A percentile compares a stretch with the other conserved stretches of the same genome.
phyloP scores from a whole-genome alignment of 164 flowering plant species.

The Aristolochia contorta region DNA sequence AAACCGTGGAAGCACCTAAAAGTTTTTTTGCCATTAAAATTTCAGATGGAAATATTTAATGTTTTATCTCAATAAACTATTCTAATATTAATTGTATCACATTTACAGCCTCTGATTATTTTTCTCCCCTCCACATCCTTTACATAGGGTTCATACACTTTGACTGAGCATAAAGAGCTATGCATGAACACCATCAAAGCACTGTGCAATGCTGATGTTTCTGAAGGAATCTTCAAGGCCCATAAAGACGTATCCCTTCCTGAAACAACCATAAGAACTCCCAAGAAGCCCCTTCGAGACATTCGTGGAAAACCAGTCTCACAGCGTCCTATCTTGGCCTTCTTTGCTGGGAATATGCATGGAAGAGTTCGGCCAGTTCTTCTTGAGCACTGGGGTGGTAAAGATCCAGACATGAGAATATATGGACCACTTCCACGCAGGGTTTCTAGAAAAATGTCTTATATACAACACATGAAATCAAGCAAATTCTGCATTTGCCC shows the following conservation, averaged over 20 bases:
- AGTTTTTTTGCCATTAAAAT: too few relatives aligned
- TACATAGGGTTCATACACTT: constrained; percentile 17
- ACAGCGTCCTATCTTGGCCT: constrained; percentile 14
- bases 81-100: too few relatives aligned
- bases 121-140: background rate
- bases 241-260: constrained; percentile 19
- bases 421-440: constrained; percentile 17
- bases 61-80: too few relatives aligned
- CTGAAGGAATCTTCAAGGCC: constrained; percentile 15
- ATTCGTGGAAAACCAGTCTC: constrained; percentile 18
- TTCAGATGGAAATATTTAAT: too few relatives aligned
- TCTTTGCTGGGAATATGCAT: constrained; percentile 25
- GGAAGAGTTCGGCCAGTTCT: constrained; percentile 16
- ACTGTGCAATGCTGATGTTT: constrained; percentile 20
- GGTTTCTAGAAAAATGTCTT: constrained; percentile 11
- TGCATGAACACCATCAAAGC: constrained; percentile 18
- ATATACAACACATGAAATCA: constrained; percentile 17
- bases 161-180: constrained; percentile 15
- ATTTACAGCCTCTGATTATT: background rate
- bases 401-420: constrained; percentile 19
- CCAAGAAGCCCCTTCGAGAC: constrained; percentile 16
- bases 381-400: constrained; percentile 11
- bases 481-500: constrained; percentile 22
- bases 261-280: constrained; percentile 16
- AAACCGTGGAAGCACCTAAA: too few relatives aligned